Evolutionary conservation across 495 filamentous ascomycete genomes (phyloP), one percentile per base, ranked within the genome.

Genomic region (Hyphodiscus hymeniophilus): DNA sequence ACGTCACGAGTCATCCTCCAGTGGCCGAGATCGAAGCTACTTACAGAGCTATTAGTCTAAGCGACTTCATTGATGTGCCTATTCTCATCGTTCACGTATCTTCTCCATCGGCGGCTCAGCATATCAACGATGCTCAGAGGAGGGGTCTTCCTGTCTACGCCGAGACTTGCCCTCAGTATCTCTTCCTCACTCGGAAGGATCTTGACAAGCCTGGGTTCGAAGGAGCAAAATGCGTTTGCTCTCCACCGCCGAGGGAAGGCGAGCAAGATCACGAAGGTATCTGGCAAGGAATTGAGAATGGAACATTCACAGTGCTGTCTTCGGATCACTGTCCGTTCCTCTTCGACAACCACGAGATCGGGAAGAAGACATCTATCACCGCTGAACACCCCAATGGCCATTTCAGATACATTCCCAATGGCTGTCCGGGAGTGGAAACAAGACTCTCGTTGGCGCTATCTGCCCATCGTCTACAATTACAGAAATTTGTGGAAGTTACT

Each of bases 141-240:
- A 54, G 60, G 32, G 66, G 73, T 0, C 66, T 80, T 18, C 77
- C 78, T 1, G 65, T 83, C 3, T 73, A 79, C 55, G 79, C 75
- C 12, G 79, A 83, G 60, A 83, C 78, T 8, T 82, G 78, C 55
- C 79, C 79, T 6, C 78, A 83, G 46, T 83, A 83, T 54, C 64
- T 82, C n/a, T 77, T 77, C 51, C 66, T 83, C 2, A 76, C 72
- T 3, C 65, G 72, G 5, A 70, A 74, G 33, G 65, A 67, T 46
- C 60, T 80, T 18, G 65, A 70, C 42, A 61, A 63, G 17, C 68
- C 69, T 3, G 72, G 66, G 2, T 79, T 79, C 56, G 64, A 71
- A 31, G 78, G 71, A n/a, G 71, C 72, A 1, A 74, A 74, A 58
- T 70, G 63, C 52, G 65, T 76, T 4, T 75, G 71, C 54, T 68